Conservation (phyloP, 1,284 basidiomycete species). For the Coniferiporia sulphurascens region DNA sequence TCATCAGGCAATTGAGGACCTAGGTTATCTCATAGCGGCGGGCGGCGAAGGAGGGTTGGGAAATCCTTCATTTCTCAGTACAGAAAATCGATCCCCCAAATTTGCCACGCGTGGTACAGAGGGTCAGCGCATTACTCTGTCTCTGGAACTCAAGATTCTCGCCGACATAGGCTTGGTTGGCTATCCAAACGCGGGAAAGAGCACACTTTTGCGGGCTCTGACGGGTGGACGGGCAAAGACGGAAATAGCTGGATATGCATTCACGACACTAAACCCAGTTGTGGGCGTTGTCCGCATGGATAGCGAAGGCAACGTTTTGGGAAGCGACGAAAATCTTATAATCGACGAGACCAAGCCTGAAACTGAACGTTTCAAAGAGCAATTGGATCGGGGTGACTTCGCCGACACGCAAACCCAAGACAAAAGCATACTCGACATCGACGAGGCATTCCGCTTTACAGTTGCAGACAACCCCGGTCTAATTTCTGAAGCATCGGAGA, state of each 20-base stretch:
- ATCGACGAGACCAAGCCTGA: constrained; percentile 74
- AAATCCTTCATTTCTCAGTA: constrained; percentile 80
- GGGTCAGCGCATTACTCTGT: constrained; percentile 79
- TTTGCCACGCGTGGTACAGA: constrained; percentile 76
- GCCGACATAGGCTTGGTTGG: constrained; percentile 96
- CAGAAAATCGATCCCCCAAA: constrained; percentile 70
- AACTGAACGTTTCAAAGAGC: constrained; percentile 41
- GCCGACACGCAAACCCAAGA: constrained; percentile 48
- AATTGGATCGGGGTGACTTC: constrained; percentile 47
- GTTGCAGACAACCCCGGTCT: constrained; percentile 98
- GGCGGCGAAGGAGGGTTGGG: constrained; percentile 88
- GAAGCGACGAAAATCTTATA: constrained; percentile 46
- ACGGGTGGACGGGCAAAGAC: constrained; percentile 82
- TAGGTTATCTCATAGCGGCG: constrained; percentile 68
- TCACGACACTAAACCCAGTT: constrained; percentile 94
- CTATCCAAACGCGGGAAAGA: constrained; percentile 91
- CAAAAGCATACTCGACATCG: constrained; percentile 29
- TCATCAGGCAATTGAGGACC: constrained; percentile 41
- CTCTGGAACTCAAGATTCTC: constrained; percentile 91
- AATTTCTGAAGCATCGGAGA: constrained; percentile 78
- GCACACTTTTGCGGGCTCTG: constrained; percentile 85
- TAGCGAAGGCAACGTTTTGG: constrained; percentile 74
- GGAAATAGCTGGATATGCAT: constrained; percentile 88
- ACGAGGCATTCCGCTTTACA: constrained; percentile 81
- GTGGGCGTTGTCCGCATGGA: constrained; percentile 89